phyloP scores from a whole-genome alignment of 1,284 basidiomycete species.

The Wolfiporia cocos region DNA sequence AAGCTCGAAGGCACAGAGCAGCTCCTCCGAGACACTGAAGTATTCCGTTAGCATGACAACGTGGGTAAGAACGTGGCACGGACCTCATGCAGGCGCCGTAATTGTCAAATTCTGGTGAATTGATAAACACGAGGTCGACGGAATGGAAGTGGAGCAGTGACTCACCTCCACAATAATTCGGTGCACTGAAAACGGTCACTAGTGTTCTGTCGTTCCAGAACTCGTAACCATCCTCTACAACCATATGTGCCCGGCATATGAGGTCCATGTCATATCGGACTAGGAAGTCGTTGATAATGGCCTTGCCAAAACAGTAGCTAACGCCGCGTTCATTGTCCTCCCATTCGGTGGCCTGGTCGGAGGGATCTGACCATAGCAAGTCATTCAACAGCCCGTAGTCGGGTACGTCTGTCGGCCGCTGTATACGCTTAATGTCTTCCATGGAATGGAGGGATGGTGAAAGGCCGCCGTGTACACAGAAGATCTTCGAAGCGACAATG shows the following conservation, averaged over 20 bases:
- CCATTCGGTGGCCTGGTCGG: conserved; percentile 97
- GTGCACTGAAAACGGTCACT: conserved; percentile 98
- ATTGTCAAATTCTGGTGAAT: conserved; percentile 83
- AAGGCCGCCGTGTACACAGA: conserved; percentile 98
- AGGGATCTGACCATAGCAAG: conserved; percentile 97
- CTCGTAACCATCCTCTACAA: conserved; percentile 99
- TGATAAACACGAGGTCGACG: conserved; percentile 10
- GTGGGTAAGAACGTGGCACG: neutral
- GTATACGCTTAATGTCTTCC: conserved; percentile 99
- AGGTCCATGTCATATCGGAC: conserved; percentile 96
- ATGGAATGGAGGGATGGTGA: conserved; percentile 97
- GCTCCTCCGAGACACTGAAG: conserved; percentile 88
- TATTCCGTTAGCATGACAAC: conserved; percentile 12
- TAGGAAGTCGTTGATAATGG: conserved; percentile 94
- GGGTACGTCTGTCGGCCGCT: conserved; percentile 98
- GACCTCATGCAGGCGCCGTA: conserved; percentile 95
- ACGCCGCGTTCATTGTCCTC: conserved; percentile 99
- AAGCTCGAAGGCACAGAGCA: conserved; percentile 96
- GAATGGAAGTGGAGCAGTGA: conserved; percentile 12
- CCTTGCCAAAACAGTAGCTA: conserved; percentile 98
- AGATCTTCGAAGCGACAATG: conserved; percentile 98
- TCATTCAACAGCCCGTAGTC: conserved; percentile 98
- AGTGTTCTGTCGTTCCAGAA: conserved; percentile 99
- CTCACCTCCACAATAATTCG: conserved; percentile 95
- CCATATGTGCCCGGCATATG: conserved; percentile 99